phyloP scores from a whole-genome alignment of 441 rosid genomes.

The Geranium incanum region DNA sequence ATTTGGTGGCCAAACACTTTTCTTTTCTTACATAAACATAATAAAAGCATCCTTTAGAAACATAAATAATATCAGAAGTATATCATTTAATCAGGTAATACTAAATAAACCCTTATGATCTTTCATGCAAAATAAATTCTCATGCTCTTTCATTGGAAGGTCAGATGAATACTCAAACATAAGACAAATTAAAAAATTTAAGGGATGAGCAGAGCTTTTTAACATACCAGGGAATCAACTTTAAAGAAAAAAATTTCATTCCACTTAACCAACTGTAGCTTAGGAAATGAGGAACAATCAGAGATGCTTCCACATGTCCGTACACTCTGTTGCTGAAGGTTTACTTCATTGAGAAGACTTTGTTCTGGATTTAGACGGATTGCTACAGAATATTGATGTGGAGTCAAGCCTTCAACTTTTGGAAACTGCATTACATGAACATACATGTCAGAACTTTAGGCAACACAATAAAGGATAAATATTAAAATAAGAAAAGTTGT shows the following conservation, averaged over 20 bases:
- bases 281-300: constrained; percentile 38
- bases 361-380: constrained; percentile 52
- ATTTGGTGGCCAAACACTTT: background rate
- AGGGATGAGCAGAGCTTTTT: constrained; percentile 1
- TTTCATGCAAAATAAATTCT: background rate
- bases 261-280: constrained; percentile 64
- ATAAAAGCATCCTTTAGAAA: background rate
- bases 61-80: background rate
- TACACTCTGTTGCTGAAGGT: constrained; percentile 68
- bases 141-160: background rate
- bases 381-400: constrained; percentile 60
- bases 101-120: background rate
- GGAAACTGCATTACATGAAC: constrained; percentile 45
- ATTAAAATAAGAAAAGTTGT: background rate
- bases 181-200: background rate
- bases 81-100: background rate
- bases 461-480: background rate
- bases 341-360: constrained; percentile 40
- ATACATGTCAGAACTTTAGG: constrained; percentile 7
- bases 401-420: constrained; percentile 46
- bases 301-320: constrained; percentile 78
- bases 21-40: background rate
- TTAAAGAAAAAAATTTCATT: constrained; percentile 88
- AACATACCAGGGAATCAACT: constrained; percentile 64
- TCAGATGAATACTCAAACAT: background rate